phyloP scores from a whole-genome alignment of 202 grass and related monocot species.

The Carex arenaria region DNA sequence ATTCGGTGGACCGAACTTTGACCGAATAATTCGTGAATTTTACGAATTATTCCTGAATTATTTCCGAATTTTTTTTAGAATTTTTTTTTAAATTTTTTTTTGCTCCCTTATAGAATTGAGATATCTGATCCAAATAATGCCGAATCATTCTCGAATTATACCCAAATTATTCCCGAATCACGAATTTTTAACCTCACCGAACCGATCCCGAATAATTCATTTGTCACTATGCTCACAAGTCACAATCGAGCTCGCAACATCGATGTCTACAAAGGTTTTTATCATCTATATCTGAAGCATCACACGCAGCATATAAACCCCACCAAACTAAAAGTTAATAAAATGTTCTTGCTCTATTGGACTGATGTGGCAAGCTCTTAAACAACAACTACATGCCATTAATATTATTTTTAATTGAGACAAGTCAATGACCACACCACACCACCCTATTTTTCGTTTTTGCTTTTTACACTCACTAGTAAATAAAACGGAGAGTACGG shows the following conservation, averaged over 20 bases:
- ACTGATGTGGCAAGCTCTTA: constrained; percentile 19
- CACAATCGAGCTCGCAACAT: not conserved
- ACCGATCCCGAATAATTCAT: too few species aligned
- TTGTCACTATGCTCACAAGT: too few species aligned
- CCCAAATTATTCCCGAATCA: too few species aligned
- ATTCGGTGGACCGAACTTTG: too few species aligned
- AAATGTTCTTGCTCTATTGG: constrained; percentile 19
- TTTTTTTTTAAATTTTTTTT: too few species aligned
- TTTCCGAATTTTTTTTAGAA: too few species aligned
- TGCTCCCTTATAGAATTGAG: too few species aligned
- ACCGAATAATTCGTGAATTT: too few species aligned
- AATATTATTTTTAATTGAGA: constrained; percentile 11
- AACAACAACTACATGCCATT: constrained; percentile 19
- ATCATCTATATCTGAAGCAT: not conserved
- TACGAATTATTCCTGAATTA: too few species aligned
- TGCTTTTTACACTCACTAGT: not conserved
- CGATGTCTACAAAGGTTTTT: not conserved
- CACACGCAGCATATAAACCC: not conserved
- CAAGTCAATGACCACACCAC: constrained; percentile 22
- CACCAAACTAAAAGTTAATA: constrained; percentile 25
- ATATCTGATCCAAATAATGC: too few species aligned
- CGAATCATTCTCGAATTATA: too few species aligned
- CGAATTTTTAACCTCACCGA: too few species aligned
- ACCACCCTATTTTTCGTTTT: not conserved
- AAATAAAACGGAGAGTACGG: not conserved